phyloP scores from a whole-genome alignment of 495 filamentous ascomycete species.

The Tuber melanosporum region DNA sequence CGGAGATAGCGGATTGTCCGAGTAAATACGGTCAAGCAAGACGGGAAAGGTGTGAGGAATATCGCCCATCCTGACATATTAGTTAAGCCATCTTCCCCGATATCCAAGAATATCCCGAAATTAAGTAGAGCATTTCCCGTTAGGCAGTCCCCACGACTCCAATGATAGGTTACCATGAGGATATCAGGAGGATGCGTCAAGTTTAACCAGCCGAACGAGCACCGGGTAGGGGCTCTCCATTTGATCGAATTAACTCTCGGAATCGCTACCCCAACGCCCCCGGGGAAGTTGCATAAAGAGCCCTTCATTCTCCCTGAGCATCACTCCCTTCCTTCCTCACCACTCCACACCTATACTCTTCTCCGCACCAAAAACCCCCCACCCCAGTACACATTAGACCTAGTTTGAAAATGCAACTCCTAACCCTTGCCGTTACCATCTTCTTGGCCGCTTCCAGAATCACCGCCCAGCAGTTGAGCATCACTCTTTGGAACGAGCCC shows the following conservation, averaged over 20 bases:
- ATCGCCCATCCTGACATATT: background rate
- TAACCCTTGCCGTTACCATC: background rate
- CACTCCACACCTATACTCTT: background rate
- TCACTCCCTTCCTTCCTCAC: background rate
- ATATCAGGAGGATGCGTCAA: background rate
- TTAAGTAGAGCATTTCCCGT: background rate
- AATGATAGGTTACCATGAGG: background rate
- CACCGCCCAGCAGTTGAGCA: background rate
- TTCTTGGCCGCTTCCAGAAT: background rate
- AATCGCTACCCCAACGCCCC: background rate
- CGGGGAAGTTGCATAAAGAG: background rate
- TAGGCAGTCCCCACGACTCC: background rate
- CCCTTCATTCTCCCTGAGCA: background rate
- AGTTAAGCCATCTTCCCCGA: background rate
- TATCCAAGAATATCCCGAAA: background rate
- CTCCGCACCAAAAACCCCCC: background rate
- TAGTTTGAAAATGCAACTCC: background rate
- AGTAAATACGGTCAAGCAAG: background rate
- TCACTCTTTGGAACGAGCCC: background rate
- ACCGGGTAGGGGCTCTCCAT: background rate
- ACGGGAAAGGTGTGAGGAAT: background rate
- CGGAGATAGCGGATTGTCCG: too few species aligned
- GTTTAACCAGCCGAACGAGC: background rate
- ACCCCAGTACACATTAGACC: background rate
- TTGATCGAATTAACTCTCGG: background rate